Percentiles rank a stretch among this genome's conserved stretches.
These are phyloP conservation scores for Cercospora zeae-maydis DNA, from an alignment of 2,329 filamentous ascomycete species.

Conservation along the genomic window DNA sequence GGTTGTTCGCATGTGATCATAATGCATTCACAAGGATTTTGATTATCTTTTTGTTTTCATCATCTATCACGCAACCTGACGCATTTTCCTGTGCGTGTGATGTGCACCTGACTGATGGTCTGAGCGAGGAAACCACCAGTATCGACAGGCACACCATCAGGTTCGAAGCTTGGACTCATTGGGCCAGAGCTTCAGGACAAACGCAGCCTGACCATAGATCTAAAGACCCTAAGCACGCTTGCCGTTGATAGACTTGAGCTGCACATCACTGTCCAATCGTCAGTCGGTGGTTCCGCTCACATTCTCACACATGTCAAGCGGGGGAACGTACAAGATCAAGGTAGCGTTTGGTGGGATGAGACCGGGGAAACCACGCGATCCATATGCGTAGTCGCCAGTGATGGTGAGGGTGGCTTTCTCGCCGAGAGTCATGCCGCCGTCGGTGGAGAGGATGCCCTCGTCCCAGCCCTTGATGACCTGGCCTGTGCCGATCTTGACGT, in stretches of 20 bases:
- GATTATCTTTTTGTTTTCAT: not conserved
- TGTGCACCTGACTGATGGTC: not conserved
- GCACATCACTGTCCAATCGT: constrained; percentile 55
- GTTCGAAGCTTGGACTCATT: not conserved
- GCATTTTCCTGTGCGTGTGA: not conserved
- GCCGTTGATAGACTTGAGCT: constrained; percentile 62
- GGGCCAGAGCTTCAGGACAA: not conserved
- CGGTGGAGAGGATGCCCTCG: constrained; percentile 62
- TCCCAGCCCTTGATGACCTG: constrained; percentile 80
- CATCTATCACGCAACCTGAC: not conserved
- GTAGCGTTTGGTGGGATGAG: constrained; percentile 71
- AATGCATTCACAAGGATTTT: not conserved
- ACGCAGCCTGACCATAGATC: not conserved
- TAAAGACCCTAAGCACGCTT: constrained; percentile 29
- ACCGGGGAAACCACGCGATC: constrained; percentile 66
- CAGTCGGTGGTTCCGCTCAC: not conserved
- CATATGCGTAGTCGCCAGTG: constrained; percentile 65
- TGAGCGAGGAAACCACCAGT: not conserved
- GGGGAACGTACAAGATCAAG: constrained; percentile 73
- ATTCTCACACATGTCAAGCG: not conserved
- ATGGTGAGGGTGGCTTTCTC: constrained; percentile 87
- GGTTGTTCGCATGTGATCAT: not conserved
- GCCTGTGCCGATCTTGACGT: constrained; percentile 73
- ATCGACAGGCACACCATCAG: not conserved
- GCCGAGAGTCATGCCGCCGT: constrained; percentile 73